These are phyloP conservation scores for Sclerotinia nivalis DNA, from an alignment of 2,329 filamentous ascomycete species.

Conservation along the genomic window DNA sequence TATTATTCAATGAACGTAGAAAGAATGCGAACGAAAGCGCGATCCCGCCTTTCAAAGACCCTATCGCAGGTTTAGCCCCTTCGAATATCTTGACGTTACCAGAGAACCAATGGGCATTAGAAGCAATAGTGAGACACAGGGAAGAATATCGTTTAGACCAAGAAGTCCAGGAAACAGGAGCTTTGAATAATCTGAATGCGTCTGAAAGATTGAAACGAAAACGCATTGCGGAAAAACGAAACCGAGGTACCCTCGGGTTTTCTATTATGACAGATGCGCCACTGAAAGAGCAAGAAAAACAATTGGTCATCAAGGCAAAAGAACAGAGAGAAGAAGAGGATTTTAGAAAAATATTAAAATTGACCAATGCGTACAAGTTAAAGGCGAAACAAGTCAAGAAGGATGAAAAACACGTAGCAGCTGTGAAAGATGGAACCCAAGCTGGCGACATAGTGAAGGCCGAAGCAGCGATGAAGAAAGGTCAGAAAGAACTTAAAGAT, in stretches of 20 bases:
- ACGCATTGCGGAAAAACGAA: background rate
- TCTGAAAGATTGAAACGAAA: constrained; percentile 13
- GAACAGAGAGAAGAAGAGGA: background rate
- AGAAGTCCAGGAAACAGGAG: background rate
- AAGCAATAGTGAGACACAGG: constrained; percentile 5
- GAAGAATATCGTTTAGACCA: background rate
- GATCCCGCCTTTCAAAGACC: background rate
- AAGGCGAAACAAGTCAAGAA: background rate
- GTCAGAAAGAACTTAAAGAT: background rate
- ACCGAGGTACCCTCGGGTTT: background rate
- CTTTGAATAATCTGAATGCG: background rate
- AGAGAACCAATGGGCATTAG: background rate
- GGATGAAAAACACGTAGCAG: background rate
- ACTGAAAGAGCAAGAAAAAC: background rate
- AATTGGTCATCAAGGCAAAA: background rate
- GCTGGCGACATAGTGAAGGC: background rate
- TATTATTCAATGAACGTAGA: background rate
- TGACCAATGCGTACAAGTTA: background rate
- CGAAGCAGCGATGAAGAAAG: background rate
- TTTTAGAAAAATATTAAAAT: no score
- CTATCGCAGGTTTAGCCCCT: constrained; percentile 11
- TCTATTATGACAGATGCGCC: background rate
- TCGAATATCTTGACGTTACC: background rate
- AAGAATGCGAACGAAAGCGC: background rate
- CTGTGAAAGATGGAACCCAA: background rate